These are phyloP conservation scores for Vitis hybrid DNA, from an alignment of 177 flowering plant species.

Conservation along the genomic window DNA sequence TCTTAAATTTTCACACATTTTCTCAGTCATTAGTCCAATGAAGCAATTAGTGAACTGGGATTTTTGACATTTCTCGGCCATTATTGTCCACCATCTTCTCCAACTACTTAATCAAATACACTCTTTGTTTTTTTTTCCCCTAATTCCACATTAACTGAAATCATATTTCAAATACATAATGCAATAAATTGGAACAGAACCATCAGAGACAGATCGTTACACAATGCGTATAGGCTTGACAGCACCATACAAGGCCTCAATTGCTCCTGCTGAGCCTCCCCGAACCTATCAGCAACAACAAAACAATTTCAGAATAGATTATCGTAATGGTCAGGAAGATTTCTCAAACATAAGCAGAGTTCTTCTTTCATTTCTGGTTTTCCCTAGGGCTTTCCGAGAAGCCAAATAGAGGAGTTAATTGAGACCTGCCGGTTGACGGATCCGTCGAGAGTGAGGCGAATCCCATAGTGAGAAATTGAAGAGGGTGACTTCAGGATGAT, in stretches of 20 bases:
- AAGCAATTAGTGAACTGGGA: no score
- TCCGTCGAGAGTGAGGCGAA: constrained; percentile 66
- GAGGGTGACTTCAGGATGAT: constrained; percentile 52
- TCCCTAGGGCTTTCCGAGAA: neutral
- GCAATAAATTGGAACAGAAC: neutral
- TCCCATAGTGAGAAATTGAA: constrained; percentile 65
- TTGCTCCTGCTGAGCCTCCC: constrained; percentile 85
- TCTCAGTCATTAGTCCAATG: no score
- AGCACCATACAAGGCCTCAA: constrained; percentile 73
- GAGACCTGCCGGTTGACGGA: constrained; percentile 79
- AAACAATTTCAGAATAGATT: neutral
- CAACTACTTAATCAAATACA: no score
- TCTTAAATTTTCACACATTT: no score
- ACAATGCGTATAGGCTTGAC: constrained; percentile 66
- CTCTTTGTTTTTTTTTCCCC: no score
- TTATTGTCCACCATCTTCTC: no score
- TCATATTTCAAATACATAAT: neutral
- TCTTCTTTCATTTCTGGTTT: neutral
- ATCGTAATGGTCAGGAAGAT: neutral
- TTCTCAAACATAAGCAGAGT: neutral
- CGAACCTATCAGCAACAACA: constrained; percentile 49
- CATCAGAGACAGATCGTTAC: constrained; percentile 29
- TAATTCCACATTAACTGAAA: no score
- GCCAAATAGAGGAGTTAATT: neutral
- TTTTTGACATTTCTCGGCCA: no score